phyloP scores from a whole-genome alignment of 768 basidiomycete genomes.

The Mrakia gelida region DNA sequence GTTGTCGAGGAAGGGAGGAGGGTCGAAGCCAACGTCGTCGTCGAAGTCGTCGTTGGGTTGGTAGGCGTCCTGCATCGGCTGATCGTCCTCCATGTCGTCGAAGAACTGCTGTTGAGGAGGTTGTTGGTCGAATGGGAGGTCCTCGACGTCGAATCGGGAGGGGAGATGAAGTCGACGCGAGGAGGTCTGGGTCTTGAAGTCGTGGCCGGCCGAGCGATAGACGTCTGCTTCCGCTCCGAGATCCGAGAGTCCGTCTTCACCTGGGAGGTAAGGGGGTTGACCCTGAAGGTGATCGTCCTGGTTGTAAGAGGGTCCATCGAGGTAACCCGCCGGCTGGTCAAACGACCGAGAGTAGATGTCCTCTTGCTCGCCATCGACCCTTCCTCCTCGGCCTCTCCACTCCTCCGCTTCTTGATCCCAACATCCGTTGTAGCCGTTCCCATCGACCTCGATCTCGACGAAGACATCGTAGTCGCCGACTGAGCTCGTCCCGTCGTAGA shows the following conservation, averaged over 20 bases:
- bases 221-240: neutral
- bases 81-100: neutral
- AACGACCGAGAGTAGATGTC: neutral
- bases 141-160: neutral
- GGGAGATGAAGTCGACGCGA: neutral
- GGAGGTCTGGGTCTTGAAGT: neutral
- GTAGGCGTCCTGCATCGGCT: neutral
- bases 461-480: conserved; percentile 1
- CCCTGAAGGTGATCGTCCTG: neutral
- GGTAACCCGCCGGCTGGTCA: neutral
- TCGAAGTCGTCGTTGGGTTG: neutral
- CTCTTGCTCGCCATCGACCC: neutral
- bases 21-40: neutral
- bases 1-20: neutral
- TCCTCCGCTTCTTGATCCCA: neutral
- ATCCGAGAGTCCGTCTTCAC: neutral
- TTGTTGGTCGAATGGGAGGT: neutral
- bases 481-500: neutral
- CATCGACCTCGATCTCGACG: neutral
- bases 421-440: neutral
- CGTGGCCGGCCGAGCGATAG: neutral
- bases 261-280: neutral
- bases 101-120: neutral
- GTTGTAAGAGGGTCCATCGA: neutral
- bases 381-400: neutral